Evolutionary conservation across 179 eudicot genomes (phyloP).

Genomic region (Spinacia oleracea): DNA sequence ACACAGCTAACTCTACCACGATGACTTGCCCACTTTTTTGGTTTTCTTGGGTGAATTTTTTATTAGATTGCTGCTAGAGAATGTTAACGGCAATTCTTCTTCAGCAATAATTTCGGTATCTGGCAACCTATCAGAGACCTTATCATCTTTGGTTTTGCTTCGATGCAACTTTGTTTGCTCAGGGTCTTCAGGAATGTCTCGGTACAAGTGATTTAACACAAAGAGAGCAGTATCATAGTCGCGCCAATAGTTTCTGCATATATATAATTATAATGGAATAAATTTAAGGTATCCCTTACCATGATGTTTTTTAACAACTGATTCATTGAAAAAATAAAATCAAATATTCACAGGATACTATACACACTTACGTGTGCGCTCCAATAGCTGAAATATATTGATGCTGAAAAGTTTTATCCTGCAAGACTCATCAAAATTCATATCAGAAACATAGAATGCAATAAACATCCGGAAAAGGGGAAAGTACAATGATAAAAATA

Average conservation of each 20-base stretch:
- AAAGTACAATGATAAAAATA: not conserved
- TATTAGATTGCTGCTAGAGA: conserved; percentile 42
- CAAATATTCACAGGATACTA: not conserved
- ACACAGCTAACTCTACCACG: conserved; percentile 7
- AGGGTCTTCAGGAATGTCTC: conserved; percentile 65
- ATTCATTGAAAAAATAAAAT: not conserved
- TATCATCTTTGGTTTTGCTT: conserved; percentile 28
- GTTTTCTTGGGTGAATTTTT: conserved; percentile 22
- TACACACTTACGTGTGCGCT: conserved; percentile 79
- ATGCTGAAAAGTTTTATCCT: conserved; percentile 98
- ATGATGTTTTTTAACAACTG: not conserved
- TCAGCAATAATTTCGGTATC: conserved; percentile 40
- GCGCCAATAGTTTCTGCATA: conserved; percentile 89
- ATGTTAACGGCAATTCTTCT: conserved; percentile 74
- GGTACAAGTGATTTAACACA: conserved; percentile 78
- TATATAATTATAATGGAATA: not conserved
- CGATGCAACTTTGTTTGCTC: conserved; percentile 11
- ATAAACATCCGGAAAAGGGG: not conserved
- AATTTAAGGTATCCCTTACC: not conserved
- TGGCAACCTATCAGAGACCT: conserved; percentile 30
- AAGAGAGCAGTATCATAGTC: conserved; percentile 90
- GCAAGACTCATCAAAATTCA: conserved; percentile 29
- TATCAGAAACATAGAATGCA: not conserved
- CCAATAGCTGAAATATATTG: conserved; percentile 78
- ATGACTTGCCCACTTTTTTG: conserved; percentile 15